Evolutionary conservation across 768 basidiomycete species (phyloP).

Genomic region (Hemileccinum impolitum): DNA sequence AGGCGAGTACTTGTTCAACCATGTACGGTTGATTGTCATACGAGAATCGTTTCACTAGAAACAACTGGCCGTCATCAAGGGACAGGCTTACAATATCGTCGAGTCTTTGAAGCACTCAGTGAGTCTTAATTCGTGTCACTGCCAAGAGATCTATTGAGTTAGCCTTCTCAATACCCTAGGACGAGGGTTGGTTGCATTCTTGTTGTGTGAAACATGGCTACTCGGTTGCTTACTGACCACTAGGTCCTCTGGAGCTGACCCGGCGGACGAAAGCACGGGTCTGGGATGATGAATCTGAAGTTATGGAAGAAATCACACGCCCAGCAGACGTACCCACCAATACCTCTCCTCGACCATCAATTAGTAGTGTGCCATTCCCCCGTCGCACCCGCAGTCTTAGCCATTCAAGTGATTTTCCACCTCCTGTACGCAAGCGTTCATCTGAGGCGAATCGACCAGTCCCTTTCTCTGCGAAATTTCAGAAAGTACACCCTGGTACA

Average conservation of each 20-base stretch:
- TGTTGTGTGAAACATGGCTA: not conserved
- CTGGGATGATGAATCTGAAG: constrained; percentile 83
- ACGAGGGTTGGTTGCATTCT: constrained; percentile 55
- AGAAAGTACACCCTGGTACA: constrained; percentile 79
- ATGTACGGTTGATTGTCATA: constrained; percentile 1
- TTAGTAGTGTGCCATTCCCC: constrained; percentile 58
- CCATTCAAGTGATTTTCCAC: constrained; percentile 65
- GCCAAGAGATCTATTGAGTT: not conserved
- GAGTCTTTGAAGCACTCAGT: constrained; percentile 78
- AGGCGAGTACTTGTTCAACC: constrained; percentile 40
- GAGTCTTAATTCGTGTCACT: constrained; percentile 29
- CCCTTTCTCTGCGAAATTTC: constrained; percentile 81
- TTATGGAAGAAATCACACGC: constrained; percentile 50
- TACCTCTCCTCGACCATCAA: constrained; percentile 58
- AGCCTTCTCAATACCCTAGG: constrained; percentile 41
- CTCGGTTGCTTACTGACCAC: constrained; percentile 9
- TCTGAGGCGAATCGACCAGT: constrained; percentile 70
- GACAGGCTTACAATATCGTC: constrained; percentile 88
- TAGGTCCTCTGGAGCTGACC: constrained; percentile 88
- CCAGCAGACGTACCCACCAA: constrained; percentile 34
- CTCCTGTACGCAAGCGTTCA: constrained; percentile 61
- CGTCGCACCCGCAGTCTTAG: constrained; percentile 56
- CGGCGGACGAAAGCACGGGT: constrained; percentile 78
- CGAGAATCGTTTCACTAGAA: constrained; percentile 40
- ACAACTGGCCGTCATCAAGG: constrained; percentile 91